Base-by-base conservation (phyloP, 768 basidiomycete genomes). In the Calocybe cyanea region DNA sequence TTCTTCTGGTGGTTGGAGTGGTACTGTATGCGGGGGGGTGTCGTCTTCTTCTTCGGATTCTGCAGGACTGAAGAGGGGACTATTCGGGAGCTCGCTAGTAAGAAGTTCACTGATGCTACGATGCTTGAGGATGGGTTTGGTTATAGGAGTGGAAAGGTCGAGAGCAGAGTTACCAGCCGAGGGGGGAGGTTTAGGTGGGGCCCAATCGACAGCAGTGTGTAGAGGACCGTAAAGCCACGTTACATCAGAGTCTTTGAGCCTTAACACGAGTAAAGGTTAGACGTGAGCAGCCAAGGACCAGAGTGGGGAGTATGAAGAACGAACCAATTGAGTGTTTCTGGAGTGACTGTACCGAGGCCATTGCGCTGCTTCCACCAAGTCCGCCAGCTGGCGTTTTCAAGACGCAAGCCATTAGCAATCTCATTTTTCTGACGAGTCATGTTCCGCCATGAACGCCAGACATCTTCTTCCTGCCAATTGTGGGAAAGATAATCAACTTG, bases 361-460 rank as follows among this genome's bases (percentile, higher is more conserved):
- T 96, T 96, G 51, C 95, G 75, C 77, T 97, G 94, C 69, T 98
- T 97, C 85, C 94, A 97, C 95, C 95, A 99, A 1, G 94, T 98
- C 33, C 95, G 73, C 95, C 95, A 99, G 50, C 87, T 91, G 7
- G 96, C 96, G 59, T 99, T 99, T 75, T 99, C 96, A 46, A 99
- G 80, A 39, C 95, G 75, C 38, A 87, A 75, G 38, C 95, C 95
- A 63, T 99, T 98, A 5, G 91, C 82, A 60, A 99, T 96, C 68
- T 92, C 95, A 63, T 95, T 88, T 80, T 98, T 99, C 75, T 93
- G 92, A 45, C 90, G 78, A 38, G 95, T 98, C 92, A 97, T 98
- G 62, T 84, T 91, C 54, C 94, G 77, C 95, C 95, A 99, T n/a
- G 86, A 89, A 45, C 88, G 83, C 92, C 92, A 96, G 9, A 98